Conservation (phyloP, 2,329 filamentous ascomycete species). For the Stachybotrys chlorohalonatus region DNA sequence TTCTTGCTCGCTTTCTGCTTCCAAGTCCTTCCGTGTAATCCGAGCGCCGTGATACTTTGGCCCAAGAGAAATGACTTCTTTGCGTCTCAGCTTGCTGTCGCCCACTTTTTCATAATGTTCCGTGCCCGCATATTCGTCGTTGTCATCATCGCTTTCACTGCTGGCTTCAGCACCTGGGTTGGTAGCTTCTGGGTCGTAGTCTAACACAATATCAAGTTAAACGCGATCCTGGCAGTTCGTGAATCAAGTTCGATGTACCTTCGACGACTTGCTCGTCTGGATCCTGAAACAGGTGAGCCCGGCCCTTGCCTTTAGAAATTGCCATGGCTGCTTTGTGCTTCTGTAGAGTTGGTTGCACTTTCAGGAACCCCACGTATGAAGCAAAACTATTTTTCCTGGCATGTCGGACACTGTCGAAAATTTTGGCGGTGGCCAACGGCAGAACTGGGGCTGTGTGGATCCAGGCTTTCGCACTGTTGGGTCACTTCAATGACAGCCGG, state of each 20-base stretch:
- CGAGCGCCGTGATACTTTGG: slow-evolving; percentile 71
- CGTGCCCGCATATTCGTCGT: slow-evolving; percentile 52
- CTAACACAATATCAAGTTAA: slow-evolving; percentile 31
- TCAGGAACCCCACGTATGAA: slow-evolving; percentile 19
- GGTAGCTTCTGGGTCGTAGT: slow-evolving; percentile 72
- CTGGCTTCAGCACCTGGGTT: slow-evolving; percentile 45
- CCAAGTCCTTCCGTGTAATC: slow-evolving; percentile 60
- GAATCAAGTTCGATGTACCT: slow-evolving; percentile 33
- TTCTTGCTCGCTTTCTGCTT: slow-evolving; percentile 45
- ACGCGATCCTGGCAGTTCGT: neutral
- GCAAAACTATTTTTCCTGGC: slow-evolving; percentile 16
- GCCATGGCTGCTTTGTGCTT: slow-evolving; percentile 32
- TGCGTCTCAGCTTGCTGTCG: slow-evolving; percentile 76
- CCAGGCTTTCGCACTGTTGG: neutral
- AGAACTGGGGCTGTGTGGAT: slow-evolving; percentile 20
- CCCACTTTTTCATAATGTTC: slow-evolving; percentile 82
- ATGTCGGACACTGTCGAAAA: slow-evolving; percentile 22
- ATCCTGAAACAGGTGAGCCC: slow-evolving; percentile 52
- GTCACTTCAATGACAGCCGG: neutral
- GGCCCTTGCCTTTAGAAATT: slow-evolving; percentile 32
- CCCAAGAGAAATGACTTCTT: slow-evolving; percentile 59
- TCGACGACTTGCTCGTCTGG: slow-evolving; percentile 51
- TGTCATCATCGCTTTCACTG: slow-evolving; percentile 39
- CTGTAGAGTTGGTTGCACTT: slow-evolving; percentile 4
- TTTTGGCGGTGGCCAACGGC: slow-evolving; percentile 42